phyloP scores from a whole-genome alignment of 129 eudicot species.

The Erigeron canadensis region DNA sequence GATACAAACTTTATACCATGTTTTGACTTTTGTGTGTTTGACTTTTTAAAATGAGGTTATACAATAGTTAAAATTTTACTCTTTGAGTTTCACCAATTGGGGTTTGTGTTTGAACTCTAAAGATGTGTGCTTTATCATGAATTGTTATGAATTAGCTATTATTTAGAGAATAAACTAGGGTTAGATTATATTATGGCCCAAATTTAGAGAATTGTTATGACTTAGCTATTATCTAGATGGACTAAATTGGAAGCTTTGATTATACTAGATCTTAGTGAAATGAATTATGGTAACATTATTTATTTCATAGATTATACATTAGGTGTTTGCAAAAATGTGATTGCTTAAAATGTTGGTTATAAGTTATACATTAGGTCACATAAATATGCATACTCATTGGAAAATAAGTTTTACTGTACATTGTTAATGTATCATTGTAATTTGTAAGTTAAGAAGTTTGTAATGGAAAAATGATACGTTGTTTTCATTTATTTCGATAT shows the following conservation, averaged over 20 bases:
- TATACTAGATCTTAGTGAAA: no score
- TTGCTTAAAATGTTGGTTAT: no score
- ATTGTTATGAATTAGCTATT: neutral
- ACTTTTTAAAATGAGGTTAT: neutral
- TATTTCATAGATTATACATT: neutral
- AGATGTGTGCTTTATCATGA: neutral
- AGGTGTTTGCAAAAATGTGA: no score
- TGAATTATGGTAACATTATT: neutral
- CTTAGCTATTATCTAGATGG: no score
- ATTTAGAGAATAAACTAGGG: no score
- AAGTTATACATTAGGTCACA: no score
- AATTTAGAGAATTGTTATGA: no score
- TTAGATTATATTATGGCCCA: no score
- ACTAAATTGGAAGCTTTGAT: no score
- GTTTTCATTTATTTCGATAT: neutral
- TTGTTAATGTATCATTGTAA: neutral
- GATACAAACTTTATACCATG: neutral
- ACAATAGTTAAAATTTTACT: neutral
- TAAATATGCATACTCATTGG: neutral
- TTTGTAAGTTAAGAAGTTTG: neutral
- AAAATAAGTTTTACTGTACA: neutral
- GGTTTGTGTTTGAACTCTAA: neutral
- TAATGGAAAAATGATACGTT: neutral
- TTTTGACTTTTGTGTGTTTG: slow-evolving; percentile 1
- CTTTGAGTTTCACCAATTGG: neutral